Evolutionary conservation across 352 stramenopile genomes (phyloP), one percentile per base, ranked within the genome.

Genomic region (Phytophthora aleatoria): DNA sequence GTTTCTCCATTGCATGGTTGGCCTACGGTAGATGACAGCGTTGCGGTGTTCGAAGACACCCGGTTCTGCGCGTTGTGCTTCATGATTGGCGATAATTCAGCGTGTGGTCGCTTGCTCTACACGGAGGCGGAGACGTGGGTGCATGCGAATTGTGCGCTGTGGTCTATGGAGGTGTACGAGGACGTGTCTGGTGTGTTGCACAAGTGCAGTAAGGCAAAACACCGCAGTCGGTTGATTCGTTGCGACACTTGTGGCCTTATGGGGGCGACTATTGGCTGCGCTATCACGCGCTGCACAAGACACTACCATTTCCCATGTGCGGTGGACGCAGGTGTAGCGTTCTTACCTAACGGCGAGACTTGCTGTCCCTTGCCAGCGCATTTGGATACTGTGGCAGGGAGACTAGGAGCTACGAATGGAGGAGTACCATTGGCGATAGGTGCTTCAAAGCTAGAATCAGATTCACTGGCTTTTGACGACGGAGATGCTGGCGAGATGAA

Each of bases 231-330:
- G 7, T 85, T 92, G 45, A 79, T 98, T 57, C 89, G 91, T 10
- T 99, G 96, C 51, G 90, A 97, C 55, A 85, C 83, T 5, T 99
- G 96, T 61, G 87, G 87, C 10, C 73, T 95, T 2, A 75, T 86
- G 24, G 96, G 96, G 5, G 96, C 96, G 11, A 98, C 92, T 4
- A 74, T 99, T 12, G 95, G 95, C 8, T 99, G 96, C 60, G 77
- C 71, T 10, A 87, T 94, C 30, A 73, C 77, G 6, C 89, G 92
- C 6, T 99, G 96, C 45, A 80, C 79, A 36, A 80, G 76, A 35
- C 97, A 97, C 62, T 99, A 93, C 50, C 96, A 99, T 69, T 98
- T 98, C 57, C 81, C 87, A 1, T 99, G 96, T 54, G 94, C 94
- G 15, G 76, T 94, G 15, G 91, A 92, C 51, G 68, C 80, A 43